Percentiles rank a stretch among this genome's conserved stretches.
Conservation (phyloP, 139 green algal species). For the Bryopsis sp. region DNA sequence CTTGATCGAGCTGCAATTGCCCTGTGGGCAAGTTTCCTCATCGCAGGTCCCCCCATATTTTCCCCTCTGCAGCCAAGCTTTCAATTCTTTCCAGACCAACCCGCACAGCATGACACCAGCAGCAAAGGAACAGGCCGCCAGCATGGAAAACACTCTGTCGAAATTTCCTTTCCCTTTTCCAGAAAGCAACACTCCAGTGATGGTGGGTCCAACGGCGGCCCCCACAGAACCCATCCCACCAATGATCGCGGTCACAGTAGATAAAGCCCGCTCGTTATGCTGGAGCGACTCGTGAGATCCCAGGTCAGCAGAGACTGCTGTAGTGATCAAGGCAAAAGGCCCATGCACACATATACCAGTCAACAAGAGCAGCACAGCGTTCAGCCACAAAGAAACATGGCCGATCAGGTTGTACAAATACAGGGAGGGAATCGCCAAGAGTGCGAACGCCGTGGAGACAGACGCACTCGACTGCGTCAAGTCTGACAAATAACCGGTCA, state of each 20-base stretch:
- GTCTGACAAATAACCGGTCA: conserved; percentile 83
- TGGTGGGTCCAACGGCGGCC: conserved; percentile 78
- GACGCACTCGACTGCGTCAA: conserved; percentile 48
- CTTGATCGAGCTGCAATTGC: no score
- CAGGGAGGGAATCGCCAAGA: conserved; percentile 67
- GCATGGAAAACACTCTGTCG: conserved; percentile 83
- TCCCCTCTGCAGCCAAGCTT: no score
- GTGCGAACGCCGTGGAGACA: conserved; percentile 67
- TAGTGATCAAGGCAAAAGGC: conserved; percentile 95
- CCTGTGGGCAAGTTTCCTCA: no score
- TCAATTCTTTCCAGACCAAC: conserved; percentile 10
- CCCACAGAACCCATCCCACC: conserved; percentile 89
- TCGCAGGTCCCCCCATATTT: no score
- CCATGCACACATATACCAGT: conserved; percentile 91
- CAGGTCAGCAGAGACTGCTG: conserved; percentile 87
- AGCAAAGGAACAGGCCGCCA: conserved; percentile 52
- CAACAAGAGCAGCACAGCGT: conserved; percentile 77
- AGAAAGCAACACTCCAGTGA: conserved; percentile 76
- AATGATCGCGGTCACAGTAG: conserved; percentile 95
- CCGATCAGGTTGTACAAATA: conserved; percentile 66
- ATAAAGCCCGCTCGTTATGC: conserved; percentile 48
- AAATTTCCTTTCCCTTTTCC: conserved; percentile 48
- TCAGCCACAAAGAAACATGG: conserved; percentile 40
- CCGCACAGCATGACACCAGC: conserved; percentile 45
- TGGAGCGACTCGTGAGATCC: conserved; percentile 73